Evolutionary conservation across 2,329 filamentous ascomycete species (phyloP), one percentile per base, ranked within the genome.

Genomic region (Colletotrichum melonis): DNA sequence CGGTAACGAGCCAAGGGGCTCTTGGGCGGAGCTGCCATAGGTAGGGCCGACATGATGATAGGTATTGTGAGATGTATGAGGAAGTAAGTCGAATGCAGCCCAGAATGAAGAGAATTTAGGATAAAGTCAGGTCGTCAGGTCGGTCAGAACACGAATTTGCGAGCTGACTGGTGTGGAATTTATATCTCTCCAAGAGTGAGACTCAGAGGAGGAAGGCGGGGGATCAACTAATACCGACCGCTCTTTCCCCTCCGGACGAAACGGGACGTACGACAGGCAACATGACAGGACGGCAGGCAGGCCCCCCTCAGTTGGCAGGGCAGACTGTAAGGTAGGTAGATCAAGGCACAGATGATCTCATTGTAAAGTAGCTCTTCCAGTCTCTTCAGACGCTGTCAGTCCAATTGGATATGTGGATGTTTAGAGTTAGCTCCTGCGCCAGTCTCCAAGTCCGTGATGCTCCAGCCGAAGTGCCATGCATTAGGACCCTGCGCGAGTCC

Each of bases 1-100:
- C 92, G 90, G 77, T 93, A 92, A 66, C 90, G 88, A 73, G 86
- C 91, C 75, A 94, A 82, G 68, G 90, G 88, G 70, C 91, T 91
- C 80, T 89, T 86, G 30, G 90, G 87, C 4, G 86, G 81, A 4
- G 88, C 84, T 6, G 88, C 84, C 63, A 77, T 75, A 22, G 84
- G 83, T 19, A 83, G 73, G 49, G 74, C 69, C 73, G 78, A 79
- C 80, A 81, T 81, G 55, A 58, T 75, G 55, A 7, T 64, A 28
- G 58, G 63, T 14, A 62, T 14, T 28, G 7, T 14, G 22, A 49
- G 54, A n/a, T 22, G 24, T 64, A 24, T 55, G 62, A 28, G 30
- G 60, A n/a, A 54, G 46, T 32, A 57, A 60, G 30, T 28, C 46
- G 46, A 46, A 38, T 30, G 46, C 22, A n/a, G 12, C 24, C 12